Conservation (phyloP, 495 filamentous ascomycete genomes). For the Annulohypoxylon moriforme region DNA sequence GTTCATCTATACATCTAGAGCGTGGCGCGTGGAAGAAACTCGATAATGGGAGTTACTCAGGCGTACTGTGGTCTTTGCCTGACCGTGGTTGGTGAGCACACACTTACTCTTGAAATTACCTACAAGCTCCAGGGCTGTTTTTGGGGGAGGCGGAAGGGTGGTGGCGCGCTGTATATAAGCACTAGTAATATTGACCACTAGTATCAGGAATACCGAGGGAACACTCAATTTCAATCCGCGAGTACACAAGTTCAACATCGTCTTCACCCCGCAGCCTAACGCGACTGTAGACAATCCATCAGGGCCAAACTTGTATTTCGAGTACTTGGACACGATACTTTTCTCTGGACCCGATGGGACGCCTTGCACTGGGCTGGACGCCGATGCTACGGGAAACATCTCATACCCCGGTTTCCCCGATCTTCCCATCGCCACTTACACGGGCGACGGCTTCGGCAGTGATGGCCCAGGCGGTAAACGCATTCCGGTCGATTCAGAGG, state of each 20-base stretch:
- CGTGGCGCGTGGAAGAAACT: constrained; percentile 70
- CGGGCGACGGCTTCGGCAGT: constrained; percentile 79
- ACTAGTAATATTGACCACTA: not conserved
- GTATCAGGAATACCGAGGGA: constrained; percentile 69
- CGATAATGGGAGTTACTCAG: constrained; percentile 66
- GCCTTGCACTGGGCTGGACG: constrained; percentile 78
- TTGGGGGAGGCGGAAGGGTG: not conserved
- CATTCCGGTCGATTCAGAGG: constrained; percentile 76
- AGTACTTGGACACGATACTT: constrained; percentile 74
- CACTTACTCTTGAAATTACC: constrained; percentile 37
- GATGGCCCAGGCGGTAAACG: constrained; percentile 66
- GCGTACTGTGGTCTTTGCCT: constrained; percentile 72
- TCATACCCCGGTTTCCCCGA: constrained; percentile 70
- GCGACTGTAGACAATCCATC: constrained; percentile 69
- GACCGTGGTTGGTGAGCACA: constrained; percentile 73
- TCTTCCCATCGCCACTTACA: constrained; percentile 74
- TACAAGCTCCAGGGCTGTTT: too few relatives aligned
- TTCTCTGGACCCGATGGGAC: constrained; percentile 74
- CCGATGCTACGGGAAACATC: constrained; percentile 65
- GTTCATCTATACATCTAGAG: constrained; percentile 74
- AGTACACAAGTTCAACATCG: constrained; percentile 76
- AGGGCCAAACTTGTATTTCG: constrained; percentile 71
- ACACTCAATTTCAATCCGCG: constrained; percentile 79
- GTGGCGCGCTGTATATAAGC: not conserved
- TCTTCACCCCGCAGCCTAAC: constrained; percentile 62